Base-by-base conservation (phyloP, 2,329 filamentous ascomycete species). In the Neopestalotiopsis sp. region DNA sequence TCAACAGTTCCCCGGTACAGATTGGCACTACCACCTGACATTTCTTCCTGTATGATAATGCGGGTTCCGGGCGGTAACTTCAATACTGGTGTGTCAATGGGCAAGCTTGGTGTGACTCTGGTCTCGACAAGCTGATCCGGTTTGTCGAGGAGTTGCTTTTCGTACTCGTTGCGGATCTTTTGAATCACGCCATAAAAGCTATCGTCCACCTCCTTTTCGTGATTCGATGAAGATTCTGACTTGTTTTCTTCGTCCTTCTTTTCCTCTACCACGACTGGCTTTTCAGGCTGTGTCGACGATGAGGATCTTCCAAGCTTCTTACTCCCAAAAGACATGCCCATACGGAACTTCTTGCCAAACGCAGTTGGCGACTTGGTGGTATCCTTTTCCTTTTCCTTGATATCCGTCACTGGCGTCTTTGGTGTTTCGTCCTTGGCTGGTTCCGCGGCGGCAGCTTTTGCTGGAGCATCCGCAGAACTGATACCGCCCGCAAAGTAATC, bases 1-100 rank as follows among this genome's bases (percentile, higher is more conserved):
- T 89, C 92, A 2, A 98, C 93, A 3, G 92, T 97, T 34, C 96
- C 95, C 75, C 96, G 89, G 78, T 98, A 99, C 12, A 98, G 84
- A 83, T 98, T 96, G 34, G 94, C 93, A 68, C 88, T 91, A 66
- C 90, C 90, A 52, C 90, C 90, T 6, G 84, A 85, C 1, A 88
- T 91, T 77, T 92, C 90, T 75, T 92, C 90, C 74, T 92, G 90
- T 63, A 92, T 88, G 66, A 92, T 90, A 60, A 92, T 86, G 73
- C 89, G 90, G 38, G 89, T 92, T 56, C 86, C 89, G 1, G 85
- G 81, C 1, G 93, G 92, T 4, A 92, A 87, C 75, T 92, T 93
- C 49, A 96, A 81, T 7, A 94, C 89, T 0, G 93, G 93, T 1
- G 93, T 94, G 71, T 96, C 93, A 70, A 86, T 90, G 1, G 91